Evolutionary conservation across 225 moss, liverwort and hornwort species (phyloP).

Genomic region (Pleurozium schreberi): DNA sequence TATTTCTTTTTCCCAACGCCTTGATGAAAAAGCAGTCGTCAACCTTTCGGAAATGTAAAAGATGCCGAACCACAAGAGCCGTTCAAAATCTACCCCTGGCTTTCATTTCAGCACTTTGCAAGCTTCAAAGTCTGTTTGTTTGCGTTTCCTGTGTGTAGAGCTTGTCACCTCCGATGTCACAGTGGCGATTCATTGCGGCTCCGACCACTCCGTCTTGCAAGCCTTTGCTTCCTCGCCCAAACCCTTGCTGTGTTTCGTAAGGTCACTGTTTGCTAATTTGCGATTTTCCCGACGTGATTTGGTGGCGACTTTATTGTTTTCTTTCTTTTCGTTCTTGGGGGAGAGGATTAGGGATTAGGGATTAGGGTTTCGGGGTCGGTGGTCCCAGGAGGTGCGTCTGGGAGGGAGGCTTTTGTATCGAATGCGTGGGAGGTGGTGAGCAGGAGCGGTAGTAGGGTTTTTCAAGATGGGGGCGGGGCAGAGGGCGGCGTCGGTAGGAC

Average conservation of each 20-base stretch:
- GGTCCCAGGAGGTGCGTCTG: not conserved
- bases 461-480: conserved; percentile 67
- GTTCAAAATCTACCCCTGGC: not conserved
- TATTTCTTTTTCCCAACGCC: not conserved
- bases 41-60: not conserved
- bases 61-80: not conserved
- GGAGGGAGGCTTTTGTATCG: not conserved
- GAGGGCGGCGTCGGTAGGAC: conserved; percentile 78
- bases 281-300: not conserved
- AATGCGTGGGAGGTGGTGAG: conserved; percentile 2
- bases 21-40: not conserved
- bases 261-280: not conserved
- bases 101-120: not conserved
- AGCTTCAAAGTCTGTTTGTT: not conserved
- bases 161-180: not conserved
- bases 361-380: conserved; percentile 7
- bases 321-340: not conserved
- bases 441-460: not conserved
- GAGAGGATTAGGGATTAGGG: no score
- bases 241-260: not conserved
- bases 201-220: not conserved
- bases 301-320: not conserved
- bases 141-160: not conserved
- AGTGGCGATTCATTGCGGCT: not conserved
- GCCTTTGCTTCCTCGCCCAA: not conserved